Evolutionary conservation across 2,329 filamentous ascomycete species (phyloP).

Genomic region (Drechslerella coelobrocha): DNA sequence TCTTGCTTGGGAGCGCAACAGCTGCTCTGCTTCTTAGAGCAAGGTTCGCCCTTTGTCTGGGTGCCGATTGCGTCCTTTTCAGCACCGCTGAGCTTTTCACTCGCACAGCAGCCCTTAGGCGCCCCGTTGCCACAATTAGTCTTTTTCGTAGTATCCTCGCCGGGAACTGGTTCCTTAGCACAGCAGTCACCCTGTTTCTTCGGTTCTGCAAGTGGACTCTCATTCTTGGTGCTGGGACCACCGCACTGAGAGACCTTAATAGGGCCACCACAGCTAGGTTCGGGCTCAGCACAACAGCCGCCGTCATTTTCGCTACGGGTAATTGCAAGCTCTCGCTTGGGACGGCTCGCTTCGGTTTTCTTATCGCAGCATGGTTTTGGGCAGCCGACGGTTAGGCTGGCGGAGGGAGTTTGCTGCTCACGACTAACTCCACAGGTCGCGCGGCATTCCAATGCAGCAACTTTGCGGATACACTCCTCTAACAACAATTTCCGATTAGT

Average conservation of each 20-base stretch:
- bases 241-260: not conserved
- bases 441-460: conserved; percentile 11
- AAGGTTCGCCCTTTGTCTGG: too few relatives aligned
- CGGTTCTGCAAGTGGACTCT: not conserved
- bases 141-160: not conserved
- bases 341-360: not conserved
- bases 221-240: not conserved
- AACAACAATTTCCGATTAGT: not conserved
- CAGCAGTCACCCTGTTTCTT: conserved; percentile 13
- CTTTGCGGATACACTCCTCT: conserved; percentile 20
- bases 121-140: too few relatives aligned
- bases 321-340: not conserved
- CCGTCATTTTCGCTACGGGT: too few relatives aligned
- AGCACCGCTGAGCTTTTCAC: too few relatives aligned
- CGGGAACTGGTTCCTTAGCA: not conserved
- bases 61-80: too few relatives aligned
- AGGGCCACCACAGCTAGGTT: not conserved
- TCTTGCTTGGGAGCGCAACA: not conserved
- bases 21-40: not conserved
- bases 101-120: too few relatives aligned
- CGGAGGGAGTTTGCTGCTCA: not conserved
- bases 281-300: not conserved
- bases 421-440: not conserved
- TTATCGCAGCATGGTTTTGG: not conserved
- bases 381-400: not conserved